These are phyloP conservation scores for Clarireedia sp. DNA, from an alignment of 2,329 filamentous ascomycete species.

Conservation along the genomic window DNA sequence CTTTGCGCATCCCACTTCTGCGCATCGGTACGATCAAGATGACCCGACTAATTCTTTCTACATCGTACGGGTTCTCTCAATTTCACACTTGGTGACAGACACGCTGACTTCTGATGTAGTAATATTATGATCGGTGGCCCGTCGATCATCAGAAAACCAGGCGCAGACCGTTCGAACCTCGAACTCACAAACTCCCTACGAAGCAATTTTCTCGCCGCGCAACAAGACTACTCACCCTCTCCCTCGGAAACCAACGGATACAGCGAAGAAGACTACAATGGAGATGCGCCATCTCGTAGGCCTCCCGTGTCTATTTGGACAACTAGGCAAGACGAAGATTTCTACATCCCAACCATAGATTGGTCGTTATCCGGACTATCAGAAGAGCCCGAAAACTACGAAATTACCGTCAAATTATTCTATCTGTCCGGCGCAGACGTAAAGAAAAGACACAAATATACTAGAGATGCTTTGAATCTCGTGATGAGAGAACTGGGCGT, in stretches of 20 bases:
- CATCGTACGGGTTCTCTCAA: conserved; percentile 54
- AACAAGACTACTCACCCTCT: conserved; percentile 47
- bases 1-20: conserved; percentile 4
- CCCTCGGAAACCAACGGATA: conserved; percentile 32
- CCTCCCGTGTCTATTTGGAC: conserved; percentile 54
- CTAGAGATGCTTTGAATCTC: conserved; percentile 68
- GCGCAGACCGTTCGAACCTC: conserved; percentile 78
- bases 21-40: conserved; percentile 30
- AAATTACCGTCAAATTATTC: conserved; percentile 93
- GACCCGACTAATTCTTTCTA: conserved; percentile 79
- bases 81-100: background rate
- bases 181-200: conserved; percentile 86
- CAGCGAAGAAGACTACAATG: conserved; percentile 28
- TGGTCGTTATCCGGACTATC: conserved; percentile 62
- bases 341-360: conserved; percentile 74
- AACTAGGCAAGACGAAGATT: conserved; percentile 45
- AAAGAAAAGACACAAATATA: conserved; percentile 59
- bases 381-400: conserved; percentile 79
- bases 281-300: conserved; percentile 22
- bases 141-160: conserved; percentile 73
- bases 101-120: conserved; percentile 18
- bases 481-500: conserved; percentile 75
- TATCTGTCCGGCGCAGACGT: conserved; percentile 68
- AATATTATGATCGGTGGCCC: conserved; percentile 64
- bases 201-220: conserved; percentile 70